Conservation (phyloP, 371 early-diverging fungal genomes). For the Mucor irregularis region DNA sequence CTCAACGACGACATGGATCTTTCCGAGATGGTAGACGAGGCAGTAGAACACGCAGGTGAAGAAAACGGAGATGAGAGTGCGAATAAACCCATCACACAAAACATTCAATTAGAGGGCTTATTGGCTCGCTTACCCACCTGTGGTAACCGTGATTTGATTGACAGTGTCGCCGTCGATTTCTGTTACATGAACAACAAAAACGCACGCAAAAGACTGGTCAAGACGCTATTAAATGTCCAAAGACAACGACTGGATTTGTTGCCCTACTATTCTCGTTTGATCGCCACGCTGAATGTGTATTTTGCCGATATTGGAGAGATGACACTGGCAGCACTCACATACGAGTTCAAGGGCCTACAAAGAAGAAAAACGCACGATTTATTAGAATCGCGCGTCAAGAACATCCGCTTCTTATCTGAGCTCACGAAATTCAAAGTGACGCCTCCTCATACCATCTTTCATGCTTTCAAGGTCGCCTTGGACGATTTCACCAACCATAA, state of each 20-base stretch:
- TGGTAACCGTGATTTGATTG: constrained; percentile 83
- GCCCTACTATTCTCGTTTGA: constrained; percentile 89
- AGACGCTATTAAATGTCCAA: constrained; percentile 78
- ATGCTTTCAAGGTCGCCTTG: constrained; percentile 79
- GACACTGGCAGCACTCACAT: constrained; percentile 72
- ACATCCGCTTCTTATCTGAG: constrained; percentile 86
- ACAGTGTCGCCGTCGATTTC: constrained; percentile 91
- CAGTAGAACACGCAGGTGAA: constrained; percentile 21
- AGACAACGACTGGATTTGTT: constrained; percentile 82
- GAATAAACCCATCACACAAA: constrained; percentile 46
- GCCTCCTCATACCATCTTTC: constrained; percentile 79
- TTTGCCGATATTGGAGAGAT: constrained; percentile 82
- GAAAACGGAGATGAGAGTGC: constrained; percentile 36
- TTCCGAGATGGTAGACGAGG: constrained; percentile 37
- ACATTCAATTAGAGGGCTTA: constrained; percentile 66
- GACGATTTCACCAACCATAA: constrained; percentile 83
- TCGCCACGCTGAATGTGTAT: constrained; percentile 84
- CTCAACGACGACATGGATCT: constrained; percentile 28
- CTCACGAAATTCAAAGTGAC: constrained; percentile 90
- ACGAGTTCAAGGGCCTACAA: constrained; percentile 73
- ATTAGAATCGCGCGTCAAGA: constrained; percentile 78
- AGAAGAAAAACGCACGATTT: constrained; percentile 70
- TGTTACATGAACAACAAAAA: constrained; percentile 86
- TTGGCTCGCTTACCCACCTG: constrained; percentile 77
- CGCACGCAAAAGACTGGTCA: constrained; percentile 75